A percentile compares a stretch with the other conserved stretches of the same genome.
These are phyloP conservation scores for Sinapis alba DNA, from an alignment of 441 rosid genomes.

Conservation along the genomic window DNA sequence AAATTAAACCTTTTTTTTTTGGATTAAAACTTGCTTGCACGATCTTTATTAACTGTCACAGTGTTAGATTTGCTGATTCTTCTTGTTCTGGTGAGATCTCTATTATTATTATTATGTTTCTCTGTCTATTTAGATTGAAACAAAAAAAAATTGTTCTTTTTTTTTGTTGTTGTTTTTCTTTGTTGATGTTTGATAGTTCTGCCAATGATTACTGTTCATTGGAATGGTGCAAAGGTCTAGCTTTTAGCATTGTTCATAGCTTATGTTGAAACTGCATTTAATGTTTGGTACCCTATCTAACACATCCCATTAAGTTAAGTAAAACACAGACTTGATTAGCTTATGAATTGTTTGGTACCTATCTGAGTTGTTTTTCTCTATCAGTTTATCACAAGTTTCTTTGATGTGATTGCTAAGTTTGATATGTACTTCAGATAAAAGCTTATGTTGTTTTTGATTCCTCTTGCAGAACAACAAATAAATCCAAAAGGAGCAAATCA, in stretches of 20 bases:
- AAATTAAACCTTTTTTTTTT: neutral
- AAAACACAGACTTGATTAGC: no score
- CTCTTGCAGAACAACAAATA: neutral
- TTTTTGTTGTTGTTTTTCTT: neutral
- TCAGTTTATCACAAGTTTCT: neutral
- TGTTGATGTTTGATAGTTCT: constrained; percentile 35
- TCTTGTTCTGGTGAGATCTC: constrained; percentile 15
- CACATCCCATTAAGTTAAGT: no score
- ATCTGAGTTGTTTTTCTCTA: constrained; percentile 18
- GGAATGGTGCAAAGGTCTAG: constrained; percentile 32
- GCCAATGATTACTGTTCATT: constrained; percentile 28
- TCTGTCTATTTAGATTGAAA: constrained; percentile 20
- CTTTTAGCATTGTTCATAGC: constrained; percentile 33
- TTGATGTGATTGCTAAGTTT: no score
- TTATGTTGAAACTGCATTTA: neutral
- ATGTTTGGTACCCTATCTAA: no score
- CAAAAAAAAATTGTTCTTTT: neutral
- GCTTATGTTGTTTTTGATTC: neutral
- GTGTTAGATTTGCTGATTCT: constrained; percentile 7
- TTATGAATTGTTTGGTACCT: neutral
- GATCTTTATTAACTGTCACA: constrained; percentile 16
- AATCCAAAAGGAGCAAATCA: constrained; percentile 7
- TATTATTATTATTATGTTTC: constrained; percentile 4
- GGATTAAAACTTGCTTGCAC: constrained; percentile 17
- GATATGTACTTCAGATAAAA: no score